Evolutionary conservation across 2,329 filamentous ascomycete genomes (phyloP).

Genomic region (Botrytis porri): DNA sequence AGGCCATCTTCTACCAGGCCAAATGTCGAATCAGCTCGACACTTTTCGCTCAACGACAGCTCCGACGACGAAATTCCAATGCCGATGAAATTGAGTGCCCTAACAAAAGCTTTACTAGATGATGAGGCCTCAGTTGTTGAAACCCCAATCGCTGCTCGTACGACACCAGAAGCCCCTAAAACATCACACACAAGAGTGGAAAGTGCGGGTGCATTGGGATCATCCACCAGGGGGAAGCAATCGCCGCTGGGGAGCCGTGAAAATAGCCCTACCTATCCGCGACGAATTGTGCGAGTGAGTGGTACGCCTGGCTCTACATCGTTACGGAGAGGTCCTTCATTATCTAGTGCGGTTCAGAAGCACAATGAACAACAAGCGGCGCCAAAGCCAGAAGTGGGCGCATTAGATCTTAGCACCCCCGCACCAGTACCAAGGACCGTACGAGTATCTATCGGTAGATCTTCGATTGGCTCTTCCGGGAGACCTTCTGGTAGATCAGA

Average conservation of each 20-base stretch:
- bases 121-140: constrained; percentile 46
- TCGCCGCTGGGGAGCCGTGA: constrained; percentile 25
- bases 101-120: constrained; percentile 80
- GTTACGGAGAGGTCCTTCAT: constrained; percentile 32
- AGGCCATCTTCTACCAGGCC: constrained; percentile 40
- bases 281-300: constrained; percentile 37
- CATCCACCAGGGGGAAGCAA: constrained; percentile 16
- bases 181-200: constrained; percentile 24
- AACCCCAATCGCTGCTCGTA: constrained; percentile 24
- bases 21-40: constrained; percentile 40
- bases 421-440: constrained; percentile 35
- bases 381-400: constrained; percentile 30
- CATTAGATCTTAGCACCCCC: constrained; percentile 37
- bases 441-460: constrained; percentile 31
- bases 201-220: constrained; percentile 19
- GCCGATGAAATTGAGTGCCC: constrained; percentile 85
- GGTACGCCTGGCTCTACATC: constrained; percentile 35
- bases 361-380: constrained; percentile 27
- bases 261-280: constrained; percentile 33
- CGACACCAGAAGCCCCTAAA: constrained; percentile 26
- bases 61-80: constrained; percentile 92
- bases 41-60: constrained; percentile 68
- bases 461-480: constrained; percentile 34
- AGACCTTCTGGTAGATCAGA: constrained; percentile 30
- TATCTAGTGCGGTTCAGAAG: constrained; percentile 32